Evolutionary conservation across 148 eudicot species (phyloP).

Genomic region (Vaccinium vitisidaea): DNA sequence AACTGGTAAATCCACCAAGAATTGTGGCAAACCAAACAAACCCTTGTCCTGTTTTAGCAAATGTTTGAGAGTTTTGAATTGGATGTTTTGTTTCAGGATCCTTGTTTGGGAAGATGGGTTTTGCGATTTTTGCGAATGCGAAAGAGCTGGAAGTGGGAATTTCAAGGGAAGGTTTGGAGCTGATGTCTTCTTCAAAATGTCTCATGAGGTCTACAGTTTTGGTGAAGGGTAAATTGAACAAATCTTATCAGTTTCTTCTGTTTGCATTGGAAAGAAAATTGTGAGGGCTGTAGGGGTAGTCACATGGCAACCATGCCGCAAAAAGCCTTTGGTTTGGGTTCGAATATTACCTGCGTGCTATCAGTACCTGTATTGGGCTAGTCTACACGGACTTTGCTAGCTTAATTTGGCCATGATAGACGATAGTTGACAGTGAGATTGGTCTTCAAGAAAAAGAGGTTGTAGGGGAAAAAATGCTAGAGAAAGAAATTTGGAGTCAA

Average conservation of each 20-base stretch:
- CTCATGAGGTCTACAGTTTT: slow-evolving; percentile 56
- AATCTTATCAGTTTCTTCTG: neutral
- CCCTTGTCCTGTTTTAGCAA: neutral
- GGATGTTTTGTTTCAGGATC: slow-evolving; percentile 34
- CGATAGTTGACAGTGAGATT: too few relatives aligned
- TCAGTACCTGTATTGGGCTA: too few relatives aligned
- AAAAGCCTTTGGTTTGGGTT: too few relatives aligned
- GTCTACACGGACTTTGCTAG: too few relatives aligned
- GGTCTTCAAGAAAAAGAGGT: too few relatives aligned
- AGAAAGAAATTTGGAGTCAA: neutral
- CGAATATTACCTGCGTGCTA: too few relatives aligned
- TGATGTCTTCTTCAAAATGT: slow-evolving; percentile 55
- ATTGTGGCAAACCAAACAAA: neutral
- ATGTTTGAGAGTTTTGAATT: neutral
- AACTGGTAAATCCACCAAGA: slow-evolving; percentile 38
- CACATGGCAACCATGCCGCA: too few relatives aligned
- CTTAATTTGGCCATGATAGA: too few relatives aligned
- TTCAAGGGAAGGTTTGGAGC: slow-evolving; percentile 38
- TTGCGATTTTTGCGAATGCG: slow-evolving; percentile 46
- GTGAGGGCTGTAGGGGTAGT: neutral
- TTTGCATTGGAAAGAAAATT: neutral
- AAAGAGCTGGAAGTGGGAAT: slow-evolving; percentile 29
- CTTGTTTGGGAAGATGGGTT: slow-evolving; percentile 68
- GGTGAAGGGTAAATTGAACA: slow-evolving; percentile 50
- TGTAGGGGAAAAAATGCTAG: too few relatives aligned